Evolutionary conservation across 179 eudicot species (phyloP), one percentile per base, ranked within the genome.

Genomic region (Amaranthus tricolor): DNA sequence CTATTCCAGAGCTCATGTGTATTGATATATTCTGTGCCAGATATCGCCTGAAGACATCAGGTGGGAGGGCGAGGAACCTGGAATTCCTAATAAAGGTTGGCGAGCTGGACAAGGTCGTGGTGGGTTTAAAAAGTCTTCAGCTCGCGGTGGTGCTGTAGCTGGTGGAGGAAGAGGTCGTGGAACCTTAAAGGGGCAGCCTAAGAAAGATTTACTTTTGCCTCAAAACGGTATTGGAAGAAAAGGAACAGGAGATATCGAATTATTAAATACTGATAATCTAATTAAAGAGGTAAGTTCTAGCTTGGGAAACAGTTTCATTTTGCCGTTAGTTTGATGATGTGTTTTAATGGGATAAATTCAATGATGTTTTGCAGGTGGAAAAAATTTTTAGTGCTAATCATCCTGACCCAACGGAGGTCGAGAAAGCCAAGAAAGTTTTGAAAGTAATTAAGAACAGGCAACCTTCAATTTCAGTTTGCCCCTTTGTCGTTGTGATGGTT

Each of bases 391-490:
- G 78, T 77, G 85, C 88, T 76, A 89, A 82, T 77, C 96, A 87
- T 81, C 96, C 96, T 68, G 89, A 87, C 77, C 86, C 84, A 52
- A 78, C 72, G 43, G 97, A 88, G 79, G 89, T 94, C 70, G 89
- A 86, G 78, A 92, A 90, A 75, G 98, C 97, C 71, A 94, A 89
- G 89, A 89, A 85, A 86, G 84, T 89, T 83, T 83, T 94, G 24
- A 92, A 87, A 87, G 98, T 94, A 74, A 80, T 71, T 31, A 76
- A 75, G 70, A 49, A 68, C 55, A 16, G 14, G 48, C 61, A 63
- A 70, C 65, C 48, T 77, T 62, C 16, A 9, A n/a, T 16, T 74
- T 68, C 24, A 43, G 44, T 66, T 21, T 74, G 44, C 9, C 48
- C 16, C 15, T 57, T 59, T 67, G 10, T 58, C 24, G 44, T 71